Percentiles rank a stretch among this genome's conserved stretches.
Conservation (phyloP, 345 rosid genomes). For the Syzygium aromaticum region DNA sequence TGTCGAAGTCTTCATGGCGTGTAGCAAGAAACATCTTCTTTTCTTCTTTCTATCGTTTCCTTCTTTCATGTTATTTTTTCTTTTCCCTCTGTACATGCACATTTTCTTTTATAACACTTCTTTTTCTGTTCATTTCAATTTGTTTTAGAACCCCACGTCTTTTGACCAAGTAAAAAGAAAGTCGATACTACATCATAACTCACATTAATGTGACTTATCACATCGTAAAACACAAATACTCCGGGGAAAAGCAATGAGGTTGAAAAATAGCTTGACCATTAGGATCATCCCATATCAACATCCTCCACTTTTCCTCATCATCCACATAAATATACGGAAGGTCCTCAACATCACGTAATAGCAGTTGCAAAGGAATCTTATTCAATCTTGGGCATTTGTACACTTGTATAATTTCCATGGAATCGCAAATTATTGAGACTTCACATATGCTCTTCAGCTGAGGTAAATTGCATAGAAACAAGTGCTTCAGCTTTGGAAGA, state of each 20-base stretch:
- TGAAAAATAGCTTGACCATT: neutral
- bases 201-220: too few species aligned
- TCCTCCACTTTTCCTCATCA: neutral
- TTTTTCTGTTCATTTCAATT: too few species aligned
- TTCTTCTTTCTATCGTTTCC: neutral
- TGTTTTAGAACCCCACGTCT: too few species aligned
- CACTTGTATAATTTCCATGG: neutral
- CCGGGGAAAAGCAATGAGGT: neutral
- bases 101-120: neutral
- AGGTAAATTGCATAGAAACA: rapidly evolving
- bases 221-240: too few species aligned
- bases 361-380: neutral
- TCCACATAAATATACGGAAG: rapidly evolving
- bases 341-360: too few species aligned
- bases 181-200: too few species aligned
- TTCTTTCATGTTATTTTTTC: too few species aligned
- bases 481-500: neutral
- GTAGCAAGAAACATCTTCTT: neutral
- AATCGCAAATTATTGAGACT: neutral
- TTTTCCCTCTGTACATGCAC: neutral
- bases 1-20: neutral
- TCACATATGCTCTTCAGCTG: neutral
- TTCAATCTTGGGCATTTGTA: neutral
- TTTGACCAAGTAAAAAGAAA: neutral
- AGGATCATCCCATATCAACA: neutral